phyloP scores from a whole-genome alignment of 2,329 filamentous ascomycete genomes.

The Claviceps lovelessii region DNA sequence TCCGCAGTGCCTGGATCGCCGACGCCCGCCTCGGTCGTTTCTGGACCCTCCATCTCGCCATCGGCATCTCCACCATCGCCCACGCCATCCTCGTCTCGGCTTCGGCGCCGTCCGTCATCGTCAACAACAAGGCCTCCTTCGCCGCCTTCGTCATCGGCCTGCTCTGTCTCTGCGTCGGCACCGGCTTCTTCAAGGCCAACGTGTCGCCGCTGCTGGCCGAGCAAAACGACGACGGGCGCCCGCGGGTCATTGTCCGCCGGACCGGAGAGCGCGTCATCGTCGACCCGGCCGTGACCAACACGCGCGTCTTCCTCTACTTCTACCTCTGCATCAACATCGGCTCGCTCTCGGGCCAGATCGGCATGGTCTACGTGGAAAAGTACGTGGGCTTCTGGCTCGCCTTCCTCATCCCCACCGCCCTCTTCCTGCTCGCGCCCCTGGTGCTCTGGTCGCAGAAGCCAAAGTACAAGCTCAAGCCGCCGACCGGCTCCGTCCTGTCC shows the following conservation, averaged over 20 bases:
- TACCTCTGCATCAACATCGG: slow-evolving; percentile 47
- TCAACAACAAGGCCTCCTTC: slow-evolving; percentile 41
- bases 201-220: slow-evolving; percentile 60
- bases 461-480: slow-evolving; percentile 46
- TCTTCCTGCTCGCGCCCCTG: slow-evolving; percentile 48
- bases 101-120: slow-evolving; percentile 48
- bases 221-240: slow-evolving; percentile 46
- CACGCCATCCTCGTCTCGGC: slow-evolving; percentile 53
- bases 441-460: slow-evolving; percentile 47
- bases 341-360: slow-evolving; percentile 38
- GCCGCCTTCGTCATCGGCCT: slow-evolving; percentile 56
- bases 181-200: slow-evolving; percentile 71
- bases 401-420: slow-evolving; percentile 50
- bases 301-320: slow-evolving; percentile 53
- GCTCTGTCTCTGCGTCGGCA: slow-evolving; percentile 43
- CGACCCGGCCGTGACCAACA: slow-evolving; percentile 53
- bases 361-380: slow-evolving; percentile 61
- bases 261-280: slow-evolving; percentile 53
- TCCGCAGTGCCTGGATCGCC: slow-evolving; percentile 36
- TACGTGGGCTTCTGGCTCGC: slow-evolving; percentile 65
- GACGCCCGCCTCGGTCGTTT: slow-evolving; percentile 62
- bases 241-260: slow-evolving; percentile 38
- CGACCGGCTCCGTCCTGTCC: slow-evolving; percentile 56
- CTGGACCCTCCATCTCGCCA: slow-evolving; percentile 56
- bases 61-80: slow-evolving; percentile 49